Conservation (phyloP, 2,329 filamentous ascomycete genomes). For the Shiraia bambusicola region DNA sequence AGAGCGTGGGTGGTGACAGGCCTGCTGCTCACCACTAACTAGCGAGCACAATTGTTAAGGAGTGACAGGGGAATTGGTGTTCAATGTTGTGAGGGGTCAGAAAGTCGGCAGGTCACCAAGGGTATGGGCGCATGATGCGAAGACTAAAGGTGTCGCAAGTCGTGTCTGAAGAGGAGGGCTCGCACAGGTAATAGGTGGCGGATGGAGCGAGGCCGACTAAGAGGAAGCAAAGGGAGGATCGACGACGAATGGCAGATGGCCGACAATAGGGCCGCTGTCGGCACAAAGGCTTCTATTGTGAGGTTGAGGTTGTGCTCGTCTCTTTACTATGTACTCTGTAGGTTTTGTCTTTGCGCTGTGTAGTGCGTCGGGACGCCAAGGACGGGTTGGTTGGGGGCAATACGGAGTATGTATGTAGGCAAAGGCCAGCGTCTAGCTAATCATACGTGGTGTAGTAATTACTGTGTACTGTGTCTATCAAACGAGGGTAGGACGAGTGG, state of each 20-base stretch:
- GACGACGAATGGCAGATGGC: slow-evolving; percentile 20
- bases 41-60: slow-evolving; percentile 24
- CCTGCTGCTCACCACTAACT: slow-evolving; percentile 43
- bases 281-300: slow-evolving; percentile 8
- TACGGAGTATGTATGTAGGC: no score
- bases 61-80: slow-evolving; percentile 28
- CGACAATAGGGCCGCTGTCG: slow-evolving; percentile 6
- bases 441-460: no score
- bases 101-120: slow-evolving; percentile 20
- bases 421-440: no score
- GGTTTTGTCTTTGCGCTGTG: no score
- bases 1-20: slow-evolving; percentile 38
- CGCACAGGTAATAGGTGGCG: slow-evolving; percentile 27
- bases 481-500: slow-evolving; percentile 22
- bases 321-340: no score
- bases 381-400: no score
- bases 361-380: no score
- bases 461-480: slow-evolving; percentile 31
- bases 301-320: not conserved
- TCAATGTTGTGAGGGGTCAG: slow-evolving; percentile 11
- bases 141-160: slow-evolving; percentile 26
- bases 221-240: not conserved
- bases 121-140: slow-evolving; percentile 34
- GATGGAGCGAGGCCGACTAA: slow-evolving; percentile 16
- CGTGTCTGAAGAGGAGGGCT: slow-evolving; percentile 34